These are phyloP conservation scores for Phytomonas serpens DNA, from an alignment of 208 protist species.

Conservation along the genomic window DNA sequence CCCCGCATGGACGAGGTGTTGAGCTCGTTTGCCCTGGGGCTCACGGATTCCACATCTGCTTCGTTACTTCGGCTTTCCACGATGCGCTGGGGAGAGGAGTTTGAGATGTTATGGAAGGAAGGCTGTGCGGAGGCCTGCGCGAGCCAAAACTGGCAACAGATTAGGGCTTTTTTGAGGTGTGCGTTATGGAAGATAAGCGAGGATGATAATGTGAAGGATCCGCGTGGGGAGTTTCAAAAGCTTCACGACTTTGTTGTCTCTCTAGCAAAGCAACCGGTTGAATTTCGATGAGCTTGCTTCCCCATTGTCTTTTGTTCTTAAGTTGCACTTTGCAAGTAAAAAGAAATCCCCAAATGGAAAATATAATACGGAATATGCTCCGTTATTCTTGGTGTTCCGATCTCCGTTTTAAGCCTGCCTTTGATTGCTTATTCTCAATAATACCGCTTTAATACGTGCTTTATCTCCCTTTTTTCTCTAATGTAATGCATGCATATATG, in stretches of 20 bases:
- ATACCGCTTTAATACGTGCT: neutral
- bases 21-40: neutral
- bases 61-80: neutral
- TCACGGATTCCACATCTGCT: neutral
- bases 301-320: neutral
- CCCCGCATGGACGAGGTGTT: neutral
- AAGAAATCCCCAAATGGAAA: neutral
- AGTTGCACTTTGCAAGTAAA: neutral
- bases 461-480: slow-evolving; percentile 1
- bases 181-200: slow-evolving; percentile 22
- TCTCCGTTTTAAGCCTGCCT: neutral
- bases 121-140: slow-evolving; percentile 20
- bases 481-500: neutral
- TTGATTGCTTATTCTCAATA: neutral
- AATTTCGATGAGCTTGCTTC: neutral
- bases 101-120: slow-evolving; percentile 25
- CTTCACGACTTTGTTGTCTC: slow-evolving; percentile 12
- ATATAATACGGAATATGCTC: neutral
- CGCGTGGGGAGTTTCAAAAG: slow-evolving; percentile 12
- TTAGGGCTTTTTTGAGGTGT: slow-evolving; percentile 49
- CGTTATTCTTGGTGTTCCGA: neutral
- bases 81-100: slow-evolving; percentile 4
- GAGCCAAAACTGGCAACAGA: slow-evolving; percentile 31
- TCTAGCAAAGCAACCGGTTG: neutral
- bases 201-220: neutral